A percentile compares a stretch with the other conserved stretches of the same genome.
Evolutionary conservation across 1,284 basidiomycete species (phyloP).

Genomic region (Cryptococcus wingfieldii): DNA sequence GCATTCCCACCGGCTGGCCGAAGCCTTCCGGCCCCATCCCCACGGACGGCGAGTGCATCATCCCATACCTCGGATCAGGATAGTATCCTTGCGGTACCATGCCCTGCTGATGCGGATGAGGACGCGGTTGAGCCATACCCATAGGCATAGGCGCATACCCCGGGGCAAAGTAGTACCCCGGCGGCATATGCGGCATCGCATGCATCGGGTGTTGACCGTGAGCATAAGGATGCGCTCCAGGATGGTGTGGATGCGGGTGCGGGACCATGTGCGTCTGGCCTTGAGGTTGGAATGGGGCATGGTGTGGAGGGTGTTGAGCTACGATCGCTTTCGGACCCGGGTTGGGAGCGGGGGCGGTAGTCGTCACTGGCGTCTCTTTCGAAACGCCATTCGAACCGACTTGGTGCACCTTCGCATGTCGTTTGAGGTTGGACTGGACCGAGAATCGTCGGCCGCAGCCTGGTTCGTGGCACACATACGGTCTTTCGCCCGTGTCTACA

Average conservation of each 20-base stretch:
- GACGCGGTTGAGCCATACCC: not conserved
- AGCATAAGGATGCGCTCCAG: not conserved
- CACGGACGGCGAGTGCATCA: not conserved
- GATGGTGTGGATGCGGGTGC: not conserved
- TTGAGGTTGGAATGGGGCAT: too few relatives aligned
- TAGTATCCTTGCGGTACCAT: slow-evolving; percentile 3
- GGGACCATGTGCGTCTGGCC: not conserved
- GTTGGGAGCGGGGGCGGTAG: not conserved
- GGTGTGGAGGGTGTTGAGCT: not conserved
- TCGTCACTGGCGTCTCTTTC: not conserved
- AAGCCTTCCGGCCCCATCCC: too few relatives aligned
- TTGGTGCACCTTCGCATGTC: slow-evolving; percentile 46
- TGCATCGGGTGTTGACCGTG: not conserved
- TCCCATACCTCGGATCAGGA: slow-evolving; percentile 4
- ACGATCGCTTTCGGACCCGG: not conserved
- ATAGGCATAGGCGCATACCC: not conserved
- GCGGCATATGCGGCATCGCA: not conserved
- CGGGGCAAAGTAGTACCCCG: not conserved
- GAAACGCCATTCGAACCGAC: slow-evolving; percentile 10
- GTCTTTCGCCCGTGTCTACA: slow-evolving; percentile 45
- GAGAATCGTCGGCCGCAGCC: slow-evolving; percentile 42
- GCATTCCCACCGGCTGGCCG: not conserved
- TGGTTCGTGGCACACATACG: slow-evolving; percentile 41
- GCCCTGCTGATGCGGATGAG: not conserved
- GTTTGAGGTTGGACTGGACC: slow-evolving; percentile 46